Evolutionary conservation across 2,329 filamentous ascomycete genomes (phyloP), one percentile per base, ranked within the genome.

Genomic region (Stagonosporopsis chrysanthemi): DNA sequence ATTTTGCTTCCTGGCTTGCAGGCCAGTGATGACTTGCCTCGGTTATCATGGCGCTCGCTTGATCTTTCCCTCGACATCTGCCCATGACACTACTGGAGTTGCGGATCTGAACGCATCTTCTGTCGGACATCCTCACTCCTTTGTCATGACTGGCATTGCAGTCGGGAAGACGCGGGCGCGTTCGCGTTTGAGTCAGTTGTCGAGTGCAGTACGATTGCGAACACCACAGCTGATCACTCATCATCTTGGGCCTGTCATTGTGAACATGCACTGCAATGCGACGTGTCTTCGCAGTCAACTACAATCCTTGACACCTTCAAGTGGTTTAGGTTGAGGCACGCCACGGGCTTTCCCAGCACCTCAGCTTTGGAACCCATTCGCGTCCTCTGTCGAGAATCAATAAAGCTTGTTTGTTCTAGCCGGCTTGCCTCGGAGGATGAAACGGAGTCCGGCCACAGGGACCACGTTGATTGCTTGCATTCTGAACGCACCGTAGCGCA

Each of bases 401-500:
- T 70, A 70, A 70, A 69, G 66, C 67, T 70, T 70, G 64, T 66
- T 65, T 63, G 38, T 46, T 58, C 59, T 69, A 62, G 64, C 62
- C 44, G 59, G 61, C 52, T 61, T 33, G 50, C 39, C 39, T 43
- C 47, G 59, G 53, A 59, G 55, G 48, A 54, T 61, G 66, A 67
- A 67, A 68, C 66, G 56, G 47, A 59, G 46, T 47, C 46, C 42
- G 51, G 48, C 38, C 46, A 56, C 49, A 58, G 52, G 52, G 45
- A 55, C 54, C 48, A 58, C 56, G 47, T 59, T 52, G 45, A 24
- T 28, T 58, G 45, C 50, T 49, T 44, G 38, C 46, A 45, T 19
- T 26, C 42, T 53, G 28, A 36, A 39, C 36, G 17, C 17, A 39
- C 12, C 23, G 36, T 55, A 49, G 56, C 42, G 51, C 26, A 47